Conservation (phyloP, 2,329 filamentous ascomycete genomes). For the Zymoseptoria ardabiliae region DNA sequence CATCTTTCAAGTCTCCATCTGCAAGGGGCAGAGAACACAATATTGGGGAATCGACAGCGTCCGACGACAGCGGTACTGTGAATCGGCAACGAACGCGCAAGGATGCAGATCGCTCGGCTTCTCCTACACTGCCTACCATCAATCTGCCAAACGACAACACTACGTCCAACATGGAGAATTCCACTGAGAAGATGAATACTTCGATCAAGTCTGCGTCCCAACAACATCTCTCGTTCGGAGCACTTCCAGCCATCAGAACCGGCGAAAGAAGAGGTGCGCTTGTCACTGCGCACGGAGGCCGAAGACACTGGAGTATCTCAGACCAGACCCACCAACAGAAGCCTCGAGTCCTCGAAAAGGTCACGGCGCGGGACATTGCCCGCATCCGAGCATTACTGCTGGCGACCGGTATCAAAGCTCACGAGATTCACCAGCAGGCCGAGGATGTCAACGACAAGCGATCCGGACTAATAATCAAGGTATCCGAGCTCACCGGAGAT, state of each 20-base stretch:
- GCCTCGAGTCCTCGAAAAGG: constrained; percentile 33
- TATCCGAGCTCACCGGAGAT: constrained; percentile 31
- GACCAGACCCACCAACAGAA: constrained; percentile 33
- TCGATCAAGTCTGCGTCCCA: constrained; percentile 21
- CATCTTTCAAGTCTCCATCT: constrained; percentile 45
- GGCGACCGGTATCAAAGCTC: constrained; percentile 82
- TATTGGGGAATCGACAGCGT: constrained; percentile 2
- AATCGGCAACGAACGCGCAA: constrained; percentile 35
- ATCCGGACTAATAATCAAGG: constrained; percentile 31
- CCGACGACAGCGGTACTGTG: constrained; percentile 33
- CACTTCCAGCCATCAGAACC: constrained; percentile 1
- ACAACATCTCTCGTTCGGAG: constrained; percentile 27
- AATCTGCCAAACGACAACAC: constrained; percentile 39
- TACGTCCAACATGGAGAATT: constrained; percentile 12
- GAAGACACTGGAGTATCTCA: constrained; percentile 53
- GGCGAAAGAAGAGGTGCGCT: neutral
- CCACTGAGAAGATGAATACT: constrained; percentile 19
- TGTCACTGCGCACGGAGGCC: constrained; percentile 8
- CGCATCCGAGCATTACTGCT: constrained; percentile 70
- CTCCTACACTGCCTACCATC: constrained; percentile 45
- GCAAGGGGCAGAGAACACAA: constrained; percentile 18
- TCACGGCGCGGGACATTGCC: constrained; percentile 68
- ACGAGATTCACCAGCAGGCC: constrained; percentile 65
- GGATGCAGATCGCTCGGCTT: constrained; percentile 30
- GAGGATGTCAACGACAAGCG: constrained; percentile 36